Conservation (phyloP, 805 yeast genomes). For the Suhomyces tanzawaensis region DNA sequence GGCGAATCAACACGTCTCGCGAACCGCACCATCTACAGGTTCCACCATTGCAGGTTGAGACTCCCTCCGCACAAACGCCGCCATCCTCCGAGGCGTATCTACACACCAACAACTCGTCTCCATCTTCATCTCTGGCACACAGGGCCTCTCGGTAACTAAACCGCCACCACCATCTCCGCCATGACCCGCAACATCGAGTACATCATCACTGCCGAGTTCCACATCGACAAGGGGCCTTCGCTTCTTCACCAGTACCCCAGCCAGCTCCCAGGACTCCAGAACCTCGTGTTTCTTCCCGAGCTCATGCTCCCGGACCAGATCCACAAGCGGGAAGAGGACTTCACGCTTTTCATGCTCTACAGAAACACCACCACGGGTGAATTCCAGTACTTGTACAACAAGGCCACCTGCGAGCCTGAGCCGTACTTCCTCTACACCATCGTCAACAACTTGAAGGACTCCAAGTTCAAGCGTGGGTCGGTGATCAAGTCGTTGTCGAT, state of each 20-base stretch:
- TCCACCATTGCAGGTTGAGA: background rate
- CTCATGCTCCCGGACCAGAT: constrained; percentile 62
- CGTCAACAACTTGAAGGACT: constrained; percentile 47
- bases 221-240: constrained; percentile 70
- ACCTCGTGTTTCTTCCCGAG: constrained; percentile 44
- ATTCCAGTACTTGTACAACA: constrained; percentile 36
- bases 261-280: constrained; percentile 35
- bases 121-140: no score
- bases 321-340: constrained; percentile 57
- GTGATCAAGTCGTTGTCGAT: constrained; percentile 58
- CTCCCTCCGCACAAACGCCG: no score
- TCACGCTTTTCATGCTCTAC: constrained; percentile 54
- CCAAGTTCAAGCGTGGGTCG: constrained; percentile 53
- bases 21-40: background rate
- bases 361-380: constrained; percentile 37
- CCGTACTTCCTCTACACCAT: constrained; percentile 56
- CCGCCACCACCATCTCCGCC: background rate
- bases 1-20: background rate
- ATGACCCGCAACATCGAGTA: constrained; percentile 45
- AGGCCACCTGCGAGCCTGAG: constrained; percentile 32
- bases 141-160: no score
- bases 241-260: constrained; percentile 60
- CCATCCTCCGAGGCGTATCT: no score
- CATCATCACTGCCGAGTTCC: constrained; percentile 74
- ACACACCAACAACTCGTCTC: no score